A percentile compares a stretch with the other conserved stretches of the same genome.
phyloP scores from a whole-genome alignment of 305 asterid species.

The Galium porrigens region DNA sequence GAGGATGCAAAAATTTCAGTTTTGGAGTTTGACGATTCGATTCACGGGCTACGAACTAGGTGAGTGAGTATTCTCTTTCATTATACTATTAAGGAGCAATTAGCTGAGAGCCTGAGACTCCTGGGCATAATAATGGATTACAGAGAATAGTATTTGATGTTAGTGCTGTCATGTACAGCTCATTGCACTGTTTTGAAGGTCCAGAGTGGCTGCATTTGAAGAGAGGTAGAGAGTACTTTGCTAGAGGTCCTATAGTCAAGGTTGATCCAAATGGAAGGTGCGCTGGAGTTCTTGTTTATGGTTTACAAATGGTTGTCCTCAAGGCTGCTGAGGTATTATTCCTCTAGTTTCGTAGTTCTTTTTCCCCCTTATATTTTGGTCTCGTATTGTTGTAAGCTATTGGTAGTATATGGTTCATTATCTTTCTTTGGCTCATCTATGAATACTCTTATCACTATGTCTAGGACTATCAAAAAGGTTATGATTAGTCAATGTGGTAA shows the following conservation, averaged over 20 bases:
- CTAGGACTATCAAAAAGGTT: not conserved
- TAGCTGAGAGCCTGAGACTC: not conserved
- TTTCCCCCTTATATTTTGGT: not conserved
- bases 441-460: too few species aligned
- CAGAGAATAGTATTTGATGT: slow-evolving; percentile 15
- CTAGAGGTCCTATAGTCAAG: slow-evolving; percentile 71
- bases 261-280: slow-evolving; percentile 93
- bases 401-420: not conserved
- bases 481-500: not conserved
- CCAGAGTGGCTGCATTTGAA: slow-evolving; percentile 78
- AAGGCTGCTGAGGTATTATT: slow-evolving; percentile 78
- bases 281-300: slow-evolving; percentile 73
- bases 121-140: not conserved
- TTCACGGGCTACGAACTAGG: slow-evolving; percentile 81
- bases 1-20: slow-evolving; percentile 80
- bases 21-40: slow-evolving; percentile 84
- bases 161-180: slow-evolving; percentile 35
- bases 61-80: slow-evolving; percentile 16
- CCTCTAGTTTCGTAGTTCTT: slow-evolving; percentile 15
- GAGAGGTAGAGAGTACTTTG: slow-evolving; percentile 76
- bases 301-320: slow-evolving; percentile 78
- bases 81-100: not conserved
- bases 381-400: too few species aligned
- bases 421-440: not conserved
- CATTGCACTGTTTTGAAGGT: slow-evolving; percentile 97